These are phyloP conservation scores for peach (Prunus persica) DNA, from an alignment of 306 rosid species.

Conservation along the genomic window Prunus_persica_NCBIv2 NC_034014.1:874501-875000, in stretches of 20 bases:
- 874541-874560: slow-evolving; percentile 18
- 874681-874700: background rate
- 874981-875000: too few relatives aligned
- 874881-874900: too few relatives aligned
- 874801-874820: too few relatives aligned
- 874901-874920: too few relatives aligned
- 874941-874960: too few relatives aligned
- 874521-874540: slow-evolving; percentile 21
- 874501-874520: slow-evolving; percentile 20
- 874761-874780: too few relatives aligned
- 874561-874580: slow-evolving; percentile 17
- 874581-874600: background rate
- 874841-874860: too few relatives aligned
- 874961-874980: too few relatives aligned
- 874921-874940: too few relatives aligned
- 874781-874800: background rate
- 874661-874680: background rate
- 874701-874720: background rate
- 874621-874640: background rate
- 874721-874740: background rate
- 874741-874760: background rate
- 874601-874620: background rate
- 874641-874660: background rate
- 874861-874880: too few relatives aligned
- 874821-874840: too few relatives aligned